A percentile compares a stretch with the other conserved stretches of the same genome.
Evolutionary conservation across 2,329 filamentous ascomycete genomes (phyloP).

Genomic region (Phyllachora maydis): DNA sequence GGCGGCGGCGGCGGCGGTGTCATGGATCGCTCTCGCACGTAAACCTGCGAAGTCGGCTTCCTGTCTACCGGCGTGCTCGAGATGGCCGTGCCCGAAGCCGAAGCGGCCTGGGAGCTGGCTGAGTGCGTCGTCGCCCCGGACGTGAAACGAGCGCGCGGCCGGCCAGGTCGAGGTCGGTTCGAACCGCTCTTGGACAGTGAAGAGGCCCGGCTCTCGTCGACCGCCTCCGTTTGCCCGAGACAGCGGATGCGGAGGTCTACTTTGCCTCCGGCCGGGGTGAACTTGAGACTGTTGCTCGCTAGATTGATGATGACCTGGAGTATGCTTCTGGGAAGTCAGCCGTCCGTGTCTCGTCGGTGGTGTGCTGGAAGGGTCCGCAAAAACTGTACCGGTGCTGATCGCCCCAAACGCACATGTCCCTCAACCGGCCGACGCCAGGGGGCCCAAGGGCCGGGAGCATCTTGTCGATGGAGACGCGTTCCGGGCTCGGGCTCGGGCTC

Average conservation of each 20-base stretch:
- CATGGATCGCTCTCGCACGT: slow-evolving; percentile 31
- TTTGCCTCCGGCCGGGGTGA: slow-evolving; percentile 57
- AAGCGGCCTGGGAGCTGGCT: slow-evolving; percentile 23
- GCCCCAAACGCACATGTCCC: slow-evolving; percentile 81
- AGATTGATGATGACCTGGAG: slow-evolving; percentile 87
- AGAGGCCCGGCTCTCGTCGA: slow-evolving; percentile 26
- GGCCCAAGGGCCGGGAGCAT: slow-evolving; percentile 39
- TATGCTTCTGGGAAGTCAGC: too few species aligned
- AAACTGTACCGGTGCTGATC: slow-evolving; percentile 84
- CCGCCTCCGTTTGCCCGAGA: slow-evolving; percentile 32
- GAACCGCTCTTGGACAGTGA: slow-evolving; percentile 26
- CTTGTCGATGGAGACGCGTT: slow-evolving; percentile 12
- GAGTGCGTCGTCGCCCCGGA: slow-evolving; percentile 30
- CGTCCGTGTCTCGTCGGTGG: too few species aligned
- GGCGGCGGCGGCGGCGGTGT: slow-evolving; percentile 38
- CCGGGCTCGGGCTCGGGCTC: slow-evolving; percentile 11
- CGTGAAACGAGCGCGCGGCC: slow-evolving; percentile 21
- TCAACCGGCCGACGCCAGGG: slow-evolving; percentile 44
- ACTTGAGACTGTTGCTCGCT: slow-evolving; percentile 81
- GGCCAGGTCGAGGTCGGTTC: slow-evolving; percentile 16
- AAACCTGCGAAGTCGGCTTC: slow-evolving; percentile 24
- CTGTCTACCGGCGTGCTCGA: slow-evolving; percentile 42
- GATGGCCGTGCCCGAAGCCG: slow-evolving; percentile 26
- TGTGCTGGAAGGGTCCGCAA: too few species aligned
- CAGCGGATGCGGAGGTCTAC: slow-evolving; percentile 63